Evolutionary conservation across 75 land plant genomes (phyloP), one percentile per base, ranked within the genome.

Genomic region (Chamaecyparis obtusa): DNA sequence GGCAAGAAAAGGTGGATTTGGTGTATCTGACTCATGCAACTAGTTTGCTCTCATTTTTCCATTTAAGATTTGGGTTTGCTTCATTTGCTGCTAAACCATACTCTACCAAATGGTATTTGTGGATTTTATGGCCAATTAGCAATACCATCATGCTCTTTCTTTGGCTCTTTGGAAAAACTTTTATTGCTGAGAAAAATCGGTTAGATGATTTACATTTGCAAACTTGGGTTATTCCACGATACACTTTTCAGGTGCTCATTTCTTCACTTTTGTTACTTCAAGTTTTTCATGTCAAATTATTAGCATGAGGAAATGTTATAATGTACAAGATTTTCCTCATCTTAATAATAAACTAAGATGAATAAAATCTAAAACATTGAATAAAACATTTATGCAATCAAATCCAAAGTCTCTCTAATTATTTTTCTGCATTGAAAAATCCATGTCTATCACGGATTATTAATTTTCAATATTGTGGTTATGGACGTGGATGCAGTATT

Each of bases 11-110:
- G 16, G 84, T 90, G 0, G 95, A 97, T 77, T 93, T 90, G 16
- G 95, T 97, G 35, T 93, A 95, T 83, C 86, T 97, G 8, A 94
- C 96, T 1, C 99, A 97, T 84, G 86, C 91, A 48, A 93, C 94
- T 14, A 93, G 94, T 0, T 78, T 93, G 24, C 86, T 94, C 10
- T 95, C 97, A n/a, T 89, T 97, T 1, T 95, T 91, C 79, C 99
- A 96, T 51, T 44, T 91, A 14, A 75, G 86, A 36, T 76, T 95
- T 14, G 96, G 94, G 6, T 89, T 95, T 48, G 93, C 94, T 21
- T 87, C 90, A 33, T 85, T 93, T 43, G 95, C 96, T 8, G 88
- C 98, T 0, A 87, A 37, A 80, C 96, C 98, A 8, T 91, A 91
- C 16, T 17, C 84, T 8, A 60, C 90, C 2, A 92, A 87, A 3